Evolutionary conservation across 305 asterid genomes (phyloP), one percentile per base, ranked within the genome.

Genomic region (Solanum hybrid): DNA sequence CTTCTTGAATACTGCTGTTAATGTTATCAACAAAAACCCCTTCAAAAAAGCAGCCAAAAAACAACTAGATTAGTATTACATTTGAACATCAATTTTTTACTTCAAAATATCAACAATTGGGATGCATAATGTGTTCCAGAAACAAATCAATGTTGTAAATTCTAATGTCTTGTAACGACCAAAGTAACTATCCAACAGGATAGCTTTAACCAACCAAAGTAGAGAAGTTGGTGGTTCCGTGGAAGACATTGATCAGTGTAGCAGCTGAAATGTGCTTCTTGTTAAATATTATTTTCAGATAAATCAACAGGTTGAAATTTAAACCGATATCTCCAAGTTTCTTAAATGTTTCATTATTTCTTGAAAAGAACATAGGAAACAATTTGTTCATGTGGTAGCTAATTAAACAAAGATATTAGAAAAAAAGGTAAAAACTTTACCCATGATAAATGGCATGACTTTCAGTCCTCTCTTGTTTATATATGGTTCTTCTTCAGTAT

Each of bases 391-490:
- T 56, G n/a, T 69, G 13, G 76, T 69, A 32, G 10, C 22, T n/a
- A 10, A 40, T 24, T 27, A 24, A 34, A 24, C 64, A 45, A 5
- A 14, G 19, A 45, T 45, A 45, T 2, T 45, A 45, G 22, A 14
- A 45, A 45, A 45, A 45, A 22, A 22, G 24, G 4, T 19, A 9
- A 36, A 36, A 4, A 26, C 5, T 10, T 36, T 89, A 88, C 97
- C 95, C 87, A 95, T 94, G 12, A 95, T 92, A 85, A 94, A 94
- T 37, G 96, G 96, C 95, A 94, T 94, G 90, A 94, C 95, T 88
- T 76, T 92, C 71, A 94, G 89, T 88, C 96, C 95, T 92, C 93
- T 92, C 78, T 93, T 93, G 17, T 93, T 92, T 8, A 91, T 94
- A 29, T 91, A 92, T 29, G 77, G 77, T 17, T 64, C 80, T n/a